Conservation (phyloP, 2,329 filamentous ascomycete species). For the Neofusicoccum kwambonambiense region DNA sequence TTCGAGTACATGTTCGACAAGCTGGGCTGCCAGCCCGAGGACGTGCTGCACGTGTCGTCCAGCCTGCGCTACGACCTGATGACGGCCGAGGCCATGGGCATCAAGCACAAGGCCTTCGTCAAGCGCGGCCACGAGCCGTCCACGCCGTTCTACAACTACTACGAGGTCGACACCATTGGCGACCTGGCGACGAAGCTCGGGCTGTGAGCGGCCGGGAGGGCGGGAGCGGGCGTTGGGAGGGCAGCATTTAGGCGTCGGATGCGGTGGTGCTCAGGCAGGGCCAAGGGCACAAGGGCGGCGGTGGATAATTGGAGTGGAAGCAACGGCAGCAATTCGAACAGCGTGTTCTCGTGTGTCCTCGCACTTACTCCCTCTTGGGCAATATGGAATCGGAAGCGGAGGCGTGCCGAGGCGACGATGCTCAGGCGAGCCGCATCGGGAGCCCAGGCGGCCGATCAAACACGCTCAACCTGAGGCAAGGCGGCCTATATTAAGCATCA, state of each 20-base stretch:
- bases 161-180: constrained; percentile 11
- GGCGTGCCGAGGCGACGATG: no score
- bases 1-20: constrained; percentile 16
- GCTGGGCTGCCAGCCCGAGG: constrained; percentile 15
- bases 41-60: constrained; percentile 12
- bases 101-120: constrained; percentile 14
- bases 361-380: no score
- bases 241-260: no score
- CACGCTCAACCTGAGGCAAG: background rate
- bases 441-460: background rate
- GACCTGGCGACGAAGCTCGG: constrained; percentile 7
- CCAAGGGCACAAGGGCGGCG: no score
- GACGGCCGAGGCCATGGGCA: constrained; percentile 13
- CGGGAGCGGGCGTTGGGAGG: no score
- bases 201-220: background rate
- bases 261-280: no score
- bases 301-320: no score
- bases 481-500: background rate
- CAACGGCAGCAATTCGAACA: no score
- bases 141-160: constrained; percentile 13
- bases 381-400: no score
- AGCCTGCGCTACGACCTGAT: constrained; percentile 17
- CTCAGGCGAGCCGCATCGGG: no score
- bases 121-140: constrained; percentile 12
- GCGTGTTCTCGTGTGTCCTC: no score